Base-by-base conservation (phyloP, 1,284 basidiomycete genomes). In the Tilletia horrida region DNA sequence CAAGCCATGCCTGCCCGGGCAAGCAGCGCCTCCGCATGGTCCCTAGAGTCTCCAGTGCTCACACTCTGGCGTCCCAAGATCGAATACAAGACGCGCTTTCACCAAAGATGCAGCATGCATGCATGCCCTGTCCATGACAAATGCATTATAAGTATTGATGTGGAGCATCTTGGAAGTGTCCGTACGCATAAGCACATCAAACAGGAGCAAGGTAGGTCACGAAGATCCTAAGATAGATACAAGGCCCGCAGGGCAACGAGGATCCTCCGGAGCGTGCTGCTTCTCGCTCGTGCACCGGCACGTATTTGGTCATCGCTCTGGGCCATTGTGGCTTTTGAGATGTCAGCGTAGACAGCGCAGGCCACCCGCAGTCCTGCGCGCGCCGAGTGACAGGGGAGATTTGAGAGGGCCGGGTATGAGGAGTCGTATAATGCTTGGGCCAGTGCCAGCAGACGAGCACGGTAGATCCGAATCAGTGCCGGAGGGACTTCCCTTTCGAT, bases 341-440 rank as follows among this genome's bases (percentile, higher is more conserved):
- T 78, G 8, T 71, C 70, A 1, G 71, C 69, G 48, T 78, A 78
- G 6, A 76, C 76, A 7, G 73, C 68, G 62, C 76, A 78, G 13
- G 76, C 76, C 0, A 74, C 76, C 40, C 74, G 66, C 11, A 78
- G 59, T 2, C 76, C 75, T 13, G 73, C 71, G 0, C 72, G 66
- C 1, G 76, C 75, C 1, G 76, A 70, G 3, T 63, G 68, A 21
- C 70, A 70, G 9, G 76, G 76, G 13, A 78, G 67, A 45, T 69
- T 66, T 14, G 57, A 64, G 16, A 78, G 63, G 21, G 75, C 67
- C 1, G 76, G 74, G 23, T 70, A 74, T 0, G 75, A 65, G 29
- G 65, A 40, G 23, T 61, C 66, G 65, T 72, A 78, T 2, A 75
- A 70, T 11, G 57, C 43, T 27, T 68, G 59, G 4, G 75, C 74